Evolutionary conservation across 2,329 filamentous ascomycete species (phyloP).

Genomic region (Trichophyton verrucosum): DNA sequence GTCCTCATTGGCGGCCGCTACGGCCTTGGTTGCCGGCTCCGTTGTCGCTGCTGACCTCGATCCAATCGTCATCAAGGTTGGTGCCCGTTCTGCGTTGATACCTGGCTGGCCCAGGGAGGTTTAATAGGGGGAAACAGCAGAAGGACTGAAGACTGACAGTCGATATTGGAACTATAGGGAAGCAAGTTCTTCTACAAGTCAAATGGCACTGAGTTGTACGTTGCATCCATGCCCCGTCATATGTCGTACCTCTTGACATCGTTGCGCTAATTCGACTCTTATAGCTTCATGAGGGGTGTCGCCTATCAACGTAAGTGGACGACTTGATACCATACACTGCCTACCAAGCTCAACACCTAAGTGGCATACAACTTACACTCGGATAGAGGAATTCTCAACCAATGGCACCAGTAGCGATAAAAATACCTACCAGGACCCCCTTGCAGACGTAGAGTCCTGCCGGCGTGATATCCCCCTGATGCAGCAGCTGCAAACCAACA

Average conservation of each 20-base stretch:
- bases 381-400: conserved; percentile 45
- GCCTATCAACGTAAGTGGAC: conserved; percentile 63
- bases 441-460: conserved; percentile 60
- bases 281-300: conserved; percentile 73
- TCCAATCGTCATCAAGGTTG: conserved; percentile 52
- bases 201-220: conserved; percentile 59
- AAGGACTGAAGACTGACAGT: neutral
- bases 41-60: conserved; percentile 43
- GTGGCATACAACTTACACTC: neutral
- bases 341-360: too few species aligned
- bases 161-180: conserved; percentile 38
- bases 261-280: conserved; percentile 11
- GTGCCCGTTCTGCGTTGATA: neutral
- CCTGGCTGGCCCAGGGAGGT: neutral
- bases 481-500: conserved; percentile 69
- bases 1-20: conserved; percentile 38
- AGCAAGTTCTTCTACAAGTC: conserved; percentile 84
- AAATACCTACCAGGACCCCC: conserved; percentile 63
- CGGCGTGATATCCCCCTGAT: conserved; percentile 77
- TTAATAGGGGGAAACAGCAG: neutral
- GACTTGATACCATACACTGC: too few species aligned
- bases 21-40: conserved; percentile 39
- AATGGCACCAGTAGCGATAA: conserved; percentile 42
- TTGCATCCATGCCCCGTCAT: neutral
- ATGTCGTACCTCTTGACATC: conserved; percentile 7